Evolutionary conservation across 2,329 filamentous ascomycete genomes (phyloP).

Genomic region (Ophiostoma sp.): DNA sequence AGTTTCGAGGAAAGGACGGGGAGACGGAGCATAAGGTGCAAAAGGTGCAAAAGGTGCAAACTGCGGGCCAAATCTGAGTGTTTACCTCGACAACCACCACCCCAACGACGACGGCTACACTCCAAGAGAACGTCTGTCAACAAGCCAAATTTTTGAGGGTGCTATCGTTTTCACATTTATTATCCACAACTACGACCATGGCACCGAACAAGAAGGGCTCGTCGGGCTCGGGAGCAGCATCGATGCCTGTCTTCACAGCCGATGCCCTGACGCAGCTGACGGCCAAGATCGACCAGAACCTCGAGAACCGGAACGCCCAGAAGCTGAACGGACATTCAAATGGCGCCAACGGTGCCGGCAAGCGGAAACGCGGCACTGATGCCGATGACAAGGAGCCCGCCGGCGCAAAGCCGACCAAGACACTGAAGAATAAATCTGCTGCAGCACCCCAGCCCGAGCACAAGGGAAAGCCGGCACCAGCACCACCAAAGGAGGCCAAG

Average conservation of each 20-base stretch:
- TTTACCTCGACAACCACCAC: not conserved
- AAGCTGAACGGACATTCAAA: slow-evolving; percentile 26
- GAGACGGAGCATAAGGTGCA: not conserved
- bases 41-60: slow-evolving; percentile 2
- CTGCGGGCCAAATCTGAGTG: not conserved
- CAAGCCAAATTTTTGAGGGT: not conserved
- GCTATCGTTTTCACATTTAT: not conserved
- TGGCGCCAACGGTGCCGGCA: slow-evolving; percentile 19
- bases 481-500: not conserved
- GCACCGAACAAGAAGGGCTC: slow-evolving; percentile 28
- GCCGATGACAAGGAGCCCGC: slow-evolving; percentile 19
- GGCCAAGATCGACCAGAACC: slow-evolving; percentile 51
- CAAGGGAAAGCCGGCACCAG: slow-evolving; percentile 31
- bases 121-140: not conserved
- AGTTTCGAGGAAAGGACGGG: slow-evolving; percentile 16
- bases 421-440: slow-evolving; percentile 36
- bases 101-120: slow-evolving; percentile 3
- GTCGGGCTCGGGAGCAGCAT: slow-evolving; percentile 11
- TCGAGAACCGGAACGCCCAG: slow-evolving; percentile 38
- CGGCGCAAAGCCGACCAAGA: slow-evolving; percentile 37
- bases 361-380: slow-evolving; percentile 26
- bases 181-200: slow-evolving; percentile 23
- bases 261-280: slow-evolving; percentile 50
- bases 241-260: slow-evolving; percentile 42
- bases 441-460: not conserved